phyloP scores from a whole-genome alignment of 495 filamentous ascomycete genomes.

The Trichoderma orchidacearum region DNA sequence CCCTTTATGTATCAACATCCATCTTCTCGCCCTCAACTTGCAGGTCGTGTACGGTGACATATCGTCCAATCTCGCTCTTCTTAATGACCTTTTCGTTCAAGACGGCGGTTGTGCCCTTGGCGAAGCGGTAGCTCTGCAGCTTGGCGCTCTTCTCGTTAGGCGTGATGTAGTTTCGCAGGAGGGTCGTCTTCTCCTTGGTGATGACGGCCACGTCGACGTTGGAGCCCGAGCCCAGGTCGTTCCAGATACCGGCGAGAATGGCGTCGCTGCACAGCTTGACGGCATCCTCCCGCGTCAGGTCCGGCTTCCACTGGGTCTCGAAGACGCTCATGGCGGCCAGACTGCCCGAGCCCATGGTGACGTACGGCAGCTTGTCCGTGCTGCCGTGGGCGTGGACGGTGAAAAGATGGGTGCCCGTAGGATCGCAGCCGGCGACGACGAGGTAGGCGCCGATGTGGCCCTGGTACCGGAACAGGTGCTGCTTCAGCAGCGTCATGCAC shows the following conservation, averaged over 20 bases:
- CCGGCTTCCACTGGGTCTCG: conserved; percentile 84
- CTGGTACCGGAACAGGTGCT: conserved; percentile 97
- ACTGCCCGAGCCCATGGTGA: conserved; percentile 96
- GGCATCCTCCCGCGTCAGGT: conserved; percentile 67
- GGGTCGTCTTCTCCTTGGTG: conserved; percentile 78
- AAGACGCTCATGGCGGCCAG: conserved; percentile 97
- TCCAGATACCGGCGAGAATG: conserved; percentile 96
- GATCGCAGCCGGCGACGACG: conserved; percentile 93
- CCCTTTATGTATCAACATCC: conserved; percentile 69
- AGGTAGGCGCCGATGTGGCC: conserved; percentile 97
- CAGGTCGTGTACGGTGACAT: conserved; percentile 82
- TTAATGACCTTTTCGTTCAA: conserved; percentile 88
- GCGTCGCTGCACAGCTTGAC: conserved; percentile 73
- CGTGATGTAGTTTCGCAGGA: conserved; percentile 80
- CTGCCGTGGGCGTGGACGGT: conserved; percentile 98
- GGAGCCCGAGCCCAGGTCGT: conserved; percentile 91
- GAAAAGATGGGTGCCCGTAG: conserved; percentile 90
- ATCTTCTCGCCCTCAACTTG: conserved; percentile 70
- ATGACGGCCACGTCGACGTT: conserved; percentile 98
- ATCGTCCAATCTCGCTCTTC: conserved; percentile 88
- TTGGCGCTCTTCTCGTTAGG: conserved; percentile 89
- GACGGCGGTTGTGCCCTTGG: conserved; percentile 77
- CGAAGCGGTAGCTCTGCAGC: conserved; percentile 83
- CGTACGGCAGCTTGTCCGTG: conserved; percentile 98
- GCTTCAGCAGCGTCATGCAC: conserved; percentile 99